A percentile compares a stretch with the other conserved stretches of the same genome.
Conservation (phyloP, 2,329 filamentous ascomycete species). For the Cladophialophora immunda region DNA sequence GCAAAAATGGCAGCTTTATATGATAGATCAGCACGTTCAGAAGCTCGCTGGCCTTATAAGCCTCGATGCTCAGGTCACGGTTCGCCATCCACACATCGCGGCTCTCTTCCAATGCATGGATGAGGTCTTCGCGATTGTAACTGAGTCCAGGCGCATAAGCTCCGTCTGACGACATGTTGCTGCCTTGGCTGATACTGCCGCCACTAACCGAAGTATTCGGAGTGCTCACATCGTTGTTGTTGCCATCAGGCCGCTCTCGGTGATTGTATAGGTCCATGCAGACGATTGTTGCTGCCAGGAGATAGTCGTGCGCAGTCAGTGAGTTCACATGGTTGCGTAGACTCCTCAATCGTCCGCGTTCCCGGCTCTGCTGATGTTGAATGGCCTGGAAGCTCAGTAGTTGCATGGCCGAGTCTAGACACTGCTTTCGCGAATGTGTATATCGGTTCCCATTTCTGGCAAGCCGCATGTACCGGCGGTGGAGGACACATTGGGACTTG, state of each 20-base stretch:
- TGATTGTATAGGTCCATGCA: conserved; percentile 80
- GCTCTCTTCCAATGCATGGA: conserved; percentile 75
- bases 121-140: conserved; percentile 72
- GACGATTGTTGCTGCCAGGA: conserved; percentile 85
- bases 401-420: conserved; percentile 85
- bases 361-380: conserved; percentile 76
- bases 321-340: conserved; percentile 82
- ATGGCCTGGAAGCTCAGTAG: conserved; percentile 80
- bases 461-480: conserved; percentile 83
- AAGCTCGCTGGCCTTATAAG: conserved; percentile 82
- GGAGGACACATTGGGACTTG: conserved; percentile 87
- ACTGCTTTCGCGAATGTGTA: conserved; percentile 80
- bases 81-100: conserved; percentile 81
- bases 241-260: conserved; percentile 50
- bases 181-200: conserved; percentile 37
- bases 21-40: conserved; percentile 87
- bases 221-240: conserved; percentile 57
- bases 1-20: conserved; percentile 56
- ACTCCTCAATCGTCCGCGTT: conserved; percentile 73
- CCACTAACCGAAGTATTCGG: conserved; percentile 47
- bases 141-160: conserved; percentile 35
- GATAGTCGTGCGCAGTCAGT: conserved; percentile 83
- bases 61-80: conserved; percentile 82
- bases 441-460: conserved; percentile 83
- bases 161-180: conserved; percentile 32